Evolutionary conservation across 371 early-diverging fungal species (phyloP).

Genomic region (Coemansia sp.): DNA sequence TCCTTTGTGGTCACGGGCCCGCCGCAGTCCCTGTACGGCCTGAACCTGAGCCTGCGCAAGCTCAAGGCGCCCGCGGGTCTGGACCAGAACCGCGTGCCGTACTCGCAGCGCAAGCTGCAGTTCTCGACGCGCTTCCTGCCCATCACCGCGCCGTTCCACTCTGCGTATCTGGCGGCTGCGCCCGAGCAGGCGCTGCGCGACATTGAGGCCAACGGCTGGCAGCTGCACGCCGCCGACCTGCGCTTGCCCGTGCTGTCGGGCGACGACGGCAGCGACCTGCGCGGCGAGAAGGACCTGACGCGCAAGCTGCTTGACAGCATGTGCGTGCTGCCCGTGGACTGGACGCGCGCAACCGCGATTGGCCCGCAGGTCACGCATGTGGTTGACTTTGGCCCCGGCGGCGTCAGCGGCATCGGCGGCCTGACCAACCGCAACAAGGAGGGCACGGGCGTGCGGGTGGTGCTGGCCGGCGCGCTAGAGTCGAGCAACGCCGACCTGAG

Average conservation of each 20-base stretch:
- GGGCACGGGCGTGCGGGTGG: slow-evolving; percentile 90
- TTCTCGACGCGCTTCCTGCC: slow-evolving; percentile 86
- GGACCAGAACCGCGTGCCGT: slow-evolving; percentile 85
- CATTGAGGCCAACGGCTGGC: slow-evolving; percentile 59
- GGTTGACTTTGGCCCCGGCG: slow-evolving; percentile 94
- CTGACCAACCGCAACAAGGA: slow-evolving; percentile 93
- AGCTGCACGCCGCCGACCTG: slow-evolving; percentile 61
- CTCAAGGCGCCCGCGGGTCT: slow-evolving; percentile 78
- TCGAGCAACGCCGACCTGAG: slow-evolving; percentile 72
- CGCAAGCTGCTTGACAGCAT: slow-evolving; percentile 78
- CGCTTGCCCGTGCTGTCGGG: slow-evolving; percentile 77
- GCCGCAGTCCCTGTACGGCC: slow-evolving; percentile 86
- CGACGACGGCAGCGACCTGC: slow-evolving; percentile 63
- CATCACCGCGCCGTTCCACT: slow-evolving; percentile 90
- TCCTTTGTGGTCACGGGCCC: slow-evolving; percentile 83
- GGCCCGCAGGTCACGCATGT: slow-evolving; percentile 75
- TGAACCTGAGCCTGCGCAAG: slow-evolving; percentile 84
- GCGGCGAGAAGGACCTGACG: slow-evolving; percentile 33
- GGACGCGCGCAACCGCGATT: slow-evolving; percentile 80
- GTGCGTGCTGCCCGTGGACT: slow-evolving; percentile 80
- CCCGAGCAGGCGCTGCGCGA: slow-evolving; percentile 67
- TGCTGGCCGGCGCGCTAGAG: slow-evolving; percentile 74
- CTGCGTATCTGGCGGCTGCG: slow-evolving; percentile 67
- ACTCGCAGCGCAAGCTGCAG: slow-evolving; percentile 82
- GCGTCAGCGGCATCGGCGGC: slow-evolving; percentile 73